Evolutionary conservation across 345 rosid species (phyloP).

Genomic region (Barbarea vulgaris): DNA sequence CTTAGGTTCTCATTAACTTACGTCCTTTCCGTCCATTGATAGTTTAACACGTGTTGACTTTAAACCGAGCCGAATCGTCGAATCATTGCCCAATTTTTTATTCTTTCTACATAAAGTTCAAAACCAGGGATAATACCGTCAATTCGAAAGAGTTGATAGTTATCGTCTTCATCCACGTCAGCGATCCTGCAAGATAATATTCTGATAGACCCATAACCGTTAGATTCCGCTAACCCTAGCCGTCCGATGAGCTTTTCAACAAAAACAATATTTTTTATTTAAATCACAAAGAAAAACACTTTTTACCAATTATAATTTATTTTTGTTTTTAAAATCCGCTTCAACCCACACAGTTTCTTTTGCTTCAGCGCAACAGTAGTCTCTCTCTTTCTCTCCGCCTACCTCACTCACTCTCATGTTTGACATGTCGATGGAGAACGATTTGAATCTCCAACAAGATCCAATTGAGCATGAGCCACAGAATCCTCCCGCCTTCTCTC

Average conservation of each 20-base stretch:
- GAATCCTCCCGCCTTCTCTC: background rate
- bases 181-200: constrained; percentile 32
- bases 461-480: background rate
- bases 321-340: background rate
- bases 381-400: constrained; percentile 18
- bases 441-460: background rate
- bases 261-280: background rate
- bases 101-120: background rate
- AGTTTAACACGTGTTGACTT: background rate
- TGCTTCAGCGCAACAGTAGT: constrained; percentile 24
- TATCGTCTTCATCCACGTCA: constrained; percentile 35
- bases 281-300: constrained; percentile 19
- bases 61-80: background rate
- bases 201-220: constrained; percentile 24
- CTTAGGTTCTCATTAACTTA: constrained; percentile 1
- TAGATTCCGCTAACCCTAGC: constrained; percentile 34
- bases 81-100: background rate
- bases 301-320: background rate
- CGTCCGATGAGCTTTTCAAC: constrained; percentile 40
- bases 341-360: constrained; percentile 1
- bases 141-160: background rate
- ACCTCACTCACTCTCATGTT: too few species aligned
- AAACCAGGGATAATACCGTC: constrained; percentile 10
- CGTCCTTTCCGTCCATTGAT: background rate
- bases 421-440: constrained; percentile 31